A percentile compares a stretch with the other conserved stretches of the same genome.
Evolutionary conservation across 441 rosid species (phyloP).

Genomic region (Bocquillonia castaneifolia): DNA sequence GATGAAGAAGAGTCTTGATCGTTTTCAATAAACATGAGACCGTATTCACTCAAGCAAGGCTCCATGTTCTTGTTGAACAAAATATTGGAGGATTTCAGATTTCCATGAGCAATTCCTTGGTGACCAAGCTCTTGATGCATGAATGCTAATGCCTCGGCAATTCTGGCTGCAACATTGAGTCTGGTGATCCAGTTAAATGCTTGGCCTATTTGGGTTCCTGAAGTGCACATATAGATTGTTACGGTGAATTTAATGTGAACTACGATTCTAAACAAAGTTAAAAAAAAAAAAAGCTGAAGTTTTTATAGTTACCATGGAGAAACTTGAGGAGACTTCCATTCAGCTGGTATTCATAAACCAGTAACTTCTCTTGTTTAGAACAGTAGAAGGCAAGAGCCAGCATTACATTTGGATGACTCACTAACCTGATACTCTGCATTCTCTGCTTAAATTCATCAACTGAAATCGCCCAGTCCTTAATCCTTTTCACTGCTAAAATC

Average conservation of each 20-base stretch:
- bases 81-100: conserved; percentile 59
- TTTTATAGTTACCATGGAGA: conserved; percentile 40
- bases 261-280: neutral
- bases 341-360: conserved; percentile 48
- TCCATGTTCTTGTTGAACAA: conserved; percentile 43
- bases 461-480: conserved; percentile 54
- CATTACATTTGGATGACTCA: conserved; percentile 45
- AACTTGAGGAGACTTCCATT: conserved; percentile 49
- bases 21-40: conserved; percentile 34
- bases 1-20: conserved; percentile 15
- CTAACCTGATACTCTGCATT: conserved; percentile 46
- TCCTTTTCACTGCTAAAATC: conserved; percentile 52
- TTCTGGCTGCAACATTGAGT: conserved; percentile 35
- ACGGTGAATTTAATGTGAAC: too few species aligned
- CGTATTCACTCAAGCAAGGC: conserved; percentile 61
- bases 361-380: conserved; percentile 47
- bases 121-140: conserved; percentile 44
- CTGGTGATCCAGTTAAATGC: conserved; percentile 48
- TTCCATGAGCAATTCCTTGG: conserved; percentile 50
- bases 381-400: conserved; percentile 46
- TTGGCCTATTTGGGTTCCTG: conserved; percentile 36
- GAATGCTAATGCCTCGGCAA: conserved; percentile 42
- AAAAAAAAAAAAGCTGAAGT: neutral
- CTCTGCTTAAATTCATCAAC: conserved; percentile 38
- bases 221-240: too few species aligned